Evolutionary conservation across 2,329 filamentous ascomycete species (phyloP), one percentile per base, ranked within the genome.

Genomic region (Penicillium sp.): DNA sequence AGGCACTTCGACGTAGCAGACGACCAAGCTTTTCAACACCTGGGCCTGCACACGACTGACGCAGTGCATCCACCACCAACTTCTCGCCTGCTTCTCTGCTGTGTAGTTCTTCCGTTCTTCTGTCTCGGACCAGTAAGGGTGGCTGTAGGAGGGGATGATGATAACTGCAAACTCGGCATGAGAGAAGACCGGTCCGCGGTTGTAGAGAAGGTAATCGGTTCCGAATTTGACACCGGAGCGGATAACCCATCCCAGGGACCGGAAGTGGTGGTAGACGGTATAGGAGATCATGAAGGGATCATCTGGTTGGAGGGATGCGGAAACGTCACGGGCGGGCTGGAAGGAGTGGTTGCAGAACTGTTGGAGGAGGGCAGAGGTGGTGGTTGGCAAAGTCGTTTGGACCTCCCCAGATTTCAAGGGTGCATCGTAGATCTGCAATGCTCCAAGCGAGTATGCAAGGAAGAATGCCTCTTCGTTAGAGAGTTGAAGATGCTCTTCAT

Each of bases 201-300:
- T 87, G 75, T 99, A 99, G 8, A 99, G 82, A n/a, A 99, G 78
- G 78, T 90, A 97, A 73, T 99, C 94, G 10, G 91, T 89, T 22
- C 90, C 90, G 66, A 99, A 99, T 69, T 99, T 99, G 70, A 96
- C 87, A 35, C 94, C 95, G 5, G 89, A 86, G 14, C 95, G 88
- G 0, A 95, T 88, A 1, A 97, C 90, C 93, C 94, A 99, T 25
- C 94, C 94, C 0, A 97, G 80, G 0, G 91, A 96, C 36, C 94
- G 88, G 76, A 96, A 99, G 71, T 99, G 93, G 70, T 99, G 94
- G 72, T 96, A 99, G 17, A 90, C 90, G 12, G 86, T 86, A 68
- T 97, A 99, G 55, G 90, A 87, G 0, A 96, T 73, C 19, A 97
- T 77, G 73, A 99, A 99, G 0, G 85, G 82, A 66, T 96, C 90